Base-by-base conservation (phyloP, 1,284 basidiomycete genomes). In the Ceratorhiza oryzae-sativae region DNA sequence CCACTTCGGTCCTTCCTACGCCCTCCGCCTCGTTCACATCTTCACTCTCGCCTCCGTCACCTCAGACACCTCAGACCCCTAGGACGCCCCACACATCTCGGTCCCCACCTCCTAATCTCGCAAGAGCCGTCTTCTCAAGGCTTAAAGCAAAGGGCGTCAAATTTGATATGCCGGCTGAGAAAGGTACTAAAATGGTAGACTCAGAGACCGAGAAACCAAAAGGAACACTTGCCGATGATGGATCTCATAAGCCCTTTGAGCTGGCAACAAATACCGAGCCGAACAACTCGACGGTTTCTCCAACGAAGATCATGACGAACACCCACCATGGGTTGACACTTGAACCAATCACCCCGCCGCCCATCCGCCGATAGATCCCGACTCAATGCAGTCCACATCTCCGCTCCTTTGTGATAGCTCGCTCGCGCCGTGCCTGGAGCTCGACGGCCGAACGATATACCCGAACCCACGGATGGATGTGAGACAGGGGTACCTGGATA, bases 91-190 rank as follows among this genome's bases (percentile, higher is more conserved):
- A 56, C 12, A 71, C 51, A 3, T 34, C 34, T 18, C 67, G 67
- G 20, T 59, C 67, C 18, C 67, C 67, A 12, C 67, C 67, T 59
- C 67, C 56, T 15, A 71, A 71, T 27, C 46, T 71, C 23, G 67
- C 67, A 13, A 41, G 67, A 48, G 67, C 67, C 30, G 67, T 71
- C 27, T 71, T 71, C 45, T 71, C 67, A n/a, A 32, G 67, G 23
- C 46, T 71, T 15, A 59, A 59, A 30, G 67, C 67, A 3, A 56
- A 32, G n/a, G 67, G 67, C 8, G 55, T 59, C 30, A 39, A 71
- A 49, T 71, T 71, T 18, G 67, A 71, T 41, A 71, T 71, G 67
- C 67, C 67, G 20, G n/a, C 9, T 25, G 67, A 56, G 32, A 56
- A 67, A 45, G 30, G 36, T 36, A 15, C 18, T 39, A 45, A 48